These are phyloP conservation scores for Starmerella vitae DNA, from an alignment of 805 yeast genomes.

Conservation along the genomic window DNA sequence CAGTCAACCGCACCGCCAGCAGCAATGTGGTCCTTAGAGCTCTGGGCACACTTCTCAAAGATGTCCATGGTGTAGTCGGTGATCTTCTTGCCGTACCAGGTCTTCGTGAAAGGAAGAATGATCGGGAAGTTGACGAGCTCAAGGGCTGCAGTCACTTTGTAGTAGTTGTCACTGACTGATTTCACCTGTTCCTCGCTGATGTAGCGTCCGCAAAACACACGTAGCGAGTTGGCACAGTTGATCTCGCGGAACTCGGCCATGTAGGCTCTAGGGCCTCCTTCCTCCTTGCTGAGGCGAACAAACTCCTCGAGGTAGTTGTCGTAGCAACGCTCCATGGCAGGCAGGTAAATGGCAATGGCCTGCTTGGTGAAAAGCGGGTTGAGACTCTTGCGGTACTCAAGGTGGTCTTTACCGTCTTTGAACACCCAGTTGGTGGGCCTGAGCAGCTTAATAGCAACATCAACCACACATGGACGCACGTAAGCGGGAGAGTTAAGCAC, in stretches of 20 bases:
- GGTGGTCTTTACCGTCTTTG: conserved; percentile 88
- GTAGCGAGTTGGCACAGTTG: conserved; percentile 83
- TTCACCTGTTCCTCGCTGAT: conserved; percentile 85
- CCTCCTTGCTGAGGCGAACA: conserved; percentile 40
- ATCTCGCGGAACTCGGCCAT: conserved; percentile 93
- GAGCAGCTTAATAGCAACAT: conserved; percentile 84
- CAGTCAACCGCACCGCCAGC: conserved; percentile 69
- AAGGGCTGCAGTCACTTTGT: conserved; percentile 82
- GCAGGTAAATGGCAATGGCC: conserved; percentile 74
- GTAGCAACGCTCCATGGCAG: conserved; percentile 71
- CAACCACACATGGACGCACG: conserved; percentile 96
- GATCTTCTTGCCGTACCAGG: conserved; percentile 93
- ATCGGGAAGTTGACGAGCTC: conserved; percentile 97
- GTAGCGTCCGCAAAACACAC: conserved; percentile 91
- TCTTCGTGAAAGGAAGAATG: conserved; percentile 86
- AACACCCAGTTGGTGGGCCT: conserved; percentile 98
- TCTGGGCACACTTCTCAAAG: conserved; percentile 76
- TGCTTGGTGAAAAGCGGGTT: conserved; percentile 77
- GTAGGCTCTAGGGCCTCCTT: conserved; percentile 48
- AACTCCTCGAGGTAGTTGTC: conserved; percentile 66
- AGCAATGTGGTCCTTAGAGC: conserved; percentile 68
- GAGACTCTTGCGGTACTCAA: conserved; percentile 80
- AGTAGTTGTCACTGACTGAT: conserved; percentile 83
- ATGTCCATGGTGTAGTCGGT: conserved; percentile 91
- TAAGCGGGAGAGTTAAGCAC: conserved; percentile 70